Base-by-base conservation (phyloP, 768 basidiomycete genomes). In the Boletus rufocinnamomeus region DNA sequence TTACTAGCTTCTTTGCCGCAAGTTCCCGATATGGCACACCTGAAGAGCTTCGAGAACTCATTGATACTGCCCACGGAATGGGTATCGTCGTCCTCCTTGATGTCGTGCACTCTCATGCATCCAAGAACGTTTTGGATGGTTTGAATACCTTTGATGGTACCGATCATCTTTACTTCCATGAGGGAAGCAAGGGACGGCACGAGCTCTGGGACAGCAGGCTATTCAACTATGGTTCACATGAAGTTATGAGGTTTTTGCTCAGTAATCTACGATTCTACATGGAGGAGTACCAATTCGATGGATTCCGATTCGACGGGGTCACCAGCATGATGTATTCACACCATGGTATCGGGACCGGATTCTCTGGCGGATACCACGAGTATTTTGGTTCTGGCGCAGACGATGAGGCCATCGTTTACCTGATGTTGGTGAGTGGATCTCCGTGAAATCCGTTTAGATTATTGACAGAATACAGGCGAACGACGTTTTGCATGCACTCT, bases 281-380 rank as follows among this genome's bases (percentile, higher is more conserved):
- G 75, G 96, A 99, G 58, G 91, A 93, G 69, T 99, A 91, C 75
- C 84, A 83, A 65, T 98, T 99, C 72, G 97, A 98, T 67, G 97
- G 97, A 13, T 99, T 98, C 84, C 80, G 97, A 44, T 99, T 99
- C 70, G 97, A 99, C 64, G 97, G 97, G 28, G 97, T 99, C 49
- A 99, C 97, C 4, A 95, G 93, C 69, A 98, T 98, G 96, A 95
- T 99, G 93, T 99, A 98, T 76, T 77, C 84, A 52, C 97, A 99
- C 70, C 97, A 98, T 74, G 97, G 97, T 11, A 98, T 98, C 65
- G 96, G 96, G 17, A 84, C 95, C 9, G 97, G 96, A 19, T 99
- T 99, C 77, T 96, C 94, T 43, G 95, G 96, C 28, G 95, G 93
- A 14, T 99, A 99, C 75, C 92, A 97, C 69, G 97, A 99, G 74